Evolutionary conservation across 495 filamentous ascomycete genomes (phyloP).

Genomic region (Aspergillus saccharolyticus): DNA sequence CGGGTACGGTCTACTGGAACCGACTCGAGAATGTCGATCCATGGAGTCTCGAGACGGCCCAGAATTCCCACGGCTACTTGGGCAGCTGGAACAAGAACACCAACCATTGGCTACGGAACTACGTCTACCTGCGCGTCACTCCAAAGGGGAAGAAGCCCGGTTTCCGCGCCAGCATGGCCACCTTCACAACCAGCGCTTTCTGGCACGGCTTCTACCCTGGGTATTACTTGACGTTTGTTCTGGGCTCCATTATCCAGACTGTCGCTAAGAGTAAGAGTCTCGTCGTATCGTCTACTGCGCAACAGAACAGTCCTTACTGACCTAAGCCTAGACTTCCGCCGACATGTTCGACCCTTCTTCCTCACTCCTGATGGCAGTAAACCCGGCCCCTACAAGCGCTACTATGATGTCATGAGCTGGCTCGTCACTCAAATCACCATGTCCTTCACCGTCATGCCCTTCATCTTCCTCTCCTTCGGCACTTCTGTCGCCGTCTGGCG

Average conservation of each 20-base stretch:
- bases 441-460: constrained; percentile 75
- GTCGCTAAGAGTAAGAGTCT: constrained; percentile 77
- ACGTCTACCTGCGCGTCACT: constrained; percentile 91
- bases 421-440: constrained; percentile 78
- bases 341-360: constrained; percentile 90
- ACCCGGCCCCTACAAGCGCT: constrained; percentile 65
- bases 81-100: constrained; percentile 98
- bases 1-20: constrained; percentile 82
- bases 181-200: constrained; percentile 87
- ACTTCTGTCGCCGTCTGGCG: constrained; percentile 69
- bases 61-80: constrained; percentile 84
- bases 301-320: not conserved
- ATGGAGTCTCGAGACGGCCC: constrained; percentile 75
- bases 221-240: constrained; percentile 86
- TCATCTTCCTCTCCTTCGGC: constrained; percentile 69
- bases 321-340: constrained; percentile 65
- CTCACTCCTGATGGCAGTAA: constrained; percentile 63
- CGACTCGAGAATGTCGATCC: constrained; percentile 83
- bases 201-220: constrained; percentile 99
- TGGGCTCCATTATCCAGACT: constrained; percentile 86
- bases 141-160: constrained; percentile 94
- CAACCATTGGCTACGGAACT: constrained; percentile 94
- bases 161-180: constrained; percentile 90
- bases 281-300: not conserved
- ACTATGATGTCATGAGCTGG: constrained; percentile 81